phyloP scores from a whole-genome alignment of 1,139 yeast species.

The Taphrina deformans region DNA sequence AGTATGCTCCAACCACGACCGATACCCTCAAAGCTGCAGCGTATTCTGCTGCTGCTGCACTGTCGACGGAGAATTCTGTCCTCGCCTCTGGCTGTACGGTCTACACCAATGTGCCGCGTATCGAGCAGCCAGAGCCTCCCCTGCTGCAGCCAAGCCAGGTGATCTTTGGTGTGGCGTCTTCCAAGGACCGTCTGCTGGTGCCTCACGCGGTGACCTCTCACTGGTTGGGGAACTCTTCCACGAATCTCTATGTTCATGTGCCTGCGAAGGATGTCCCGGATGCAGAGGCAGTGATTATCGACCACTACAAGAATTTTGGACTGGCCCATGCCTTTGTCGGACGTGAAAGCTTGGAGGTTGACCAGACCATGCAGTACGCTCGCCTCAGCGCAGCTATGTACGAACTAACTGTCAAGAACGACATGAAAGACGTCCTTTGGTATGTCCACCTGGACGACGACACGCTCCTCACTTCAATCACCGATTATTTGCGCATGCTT shows the following conservation, averaged over 20 bases:
- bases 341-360: neutral
- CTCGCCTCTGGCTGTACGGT: neutral
- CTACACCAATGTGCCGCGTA: neutral
- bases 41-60: neutral
- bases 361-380: constrained; percentile 17
- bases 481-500: constrained; percentile 2
- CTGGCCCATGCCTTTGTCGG: neutral
- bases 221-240: constrained; percentile 4
- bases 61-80: neutral
- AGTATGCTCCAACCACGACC: neutral
- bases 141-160: neutral
- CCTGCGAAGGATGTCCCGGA: neutral
- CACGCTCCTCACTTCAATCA: constrained; percentile 4
- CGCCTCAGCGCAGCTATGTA: constrained; percentile 9
- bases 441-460: constrained; percentile 11
- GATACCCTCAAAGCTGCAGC: neutral
- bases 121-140: constrained; percentile 4
- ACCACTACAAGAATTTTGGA: neutral
- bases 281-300: neutral
- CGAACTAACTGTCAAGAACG: neutral
- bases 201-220: neutral
- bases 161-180: constrained; percentile 10
- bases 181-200: constrained; percentile 1
- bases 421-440: neutral
- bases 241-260: constrained; percentile 3